phyloP scores from a whole-genome alignment of 164 flowering plant species.

The Aristolochia contorta region DNA sequence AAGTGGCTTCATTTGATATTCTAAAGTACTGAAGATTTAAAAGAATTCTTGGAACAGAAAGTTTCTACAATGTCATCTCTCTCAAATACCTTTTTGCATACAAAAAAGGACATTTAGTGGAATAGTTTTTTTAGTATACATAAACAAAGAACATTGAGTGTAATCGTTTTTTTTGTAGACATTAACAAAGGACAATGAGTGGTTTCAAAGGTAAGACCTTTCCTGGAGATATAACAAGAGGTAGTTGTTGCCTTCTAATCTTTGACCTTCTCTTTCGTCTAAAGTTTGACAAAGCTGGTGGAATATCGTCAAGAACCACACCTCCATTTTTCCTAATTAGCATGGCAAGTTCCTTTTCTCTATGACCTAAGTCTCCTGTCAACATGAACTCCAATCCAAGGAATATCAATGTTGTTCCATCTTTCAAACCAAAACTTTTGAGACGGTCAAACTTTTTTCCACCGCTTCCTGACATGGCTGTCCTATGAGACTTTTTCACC shows the following conservation, averaged over 20 bases:
- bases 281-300: constrained; percentile 30
- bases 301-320: constrained; percentile 51
- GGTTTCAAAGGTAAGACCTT: constrained; percentile 35
- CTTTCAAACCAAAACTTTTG: constrained; percentile 9
- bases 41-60: not conserved
- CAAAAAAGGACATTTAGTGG: not conserved
- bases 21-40: not conserved
- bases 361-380: constrained; percentile 53
- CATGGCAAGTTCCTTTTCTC: constrained; percentile 46
- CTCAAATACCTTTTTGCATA: not conserved
- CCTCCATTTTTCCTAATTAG: constrained; percentile 67
- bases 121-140: not conserved
- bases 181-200: too few relatives aligned
- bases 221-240: constrained; percentile 48
- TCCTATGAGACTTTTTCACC: constrained; percentile 13
- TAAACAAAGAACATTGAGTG: not conserved
- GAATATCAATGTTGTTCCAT: constrained; percentile 31
- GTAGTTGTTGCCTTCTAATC: constrained; percentile 25
- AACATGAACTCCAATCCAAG: constrained; percentile 64
- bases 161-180: too few relatives aligned
- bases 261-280: constrained; percentile 25
- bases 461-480: constrained; percentile 16
- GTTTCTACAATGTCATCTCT: not conserved
- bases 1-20: not conserved
- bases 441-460: constrained; percentile 15